Conservation (phyloP, 805 yeast genomes). For the Candida pseudoglaebosa region DNA sequence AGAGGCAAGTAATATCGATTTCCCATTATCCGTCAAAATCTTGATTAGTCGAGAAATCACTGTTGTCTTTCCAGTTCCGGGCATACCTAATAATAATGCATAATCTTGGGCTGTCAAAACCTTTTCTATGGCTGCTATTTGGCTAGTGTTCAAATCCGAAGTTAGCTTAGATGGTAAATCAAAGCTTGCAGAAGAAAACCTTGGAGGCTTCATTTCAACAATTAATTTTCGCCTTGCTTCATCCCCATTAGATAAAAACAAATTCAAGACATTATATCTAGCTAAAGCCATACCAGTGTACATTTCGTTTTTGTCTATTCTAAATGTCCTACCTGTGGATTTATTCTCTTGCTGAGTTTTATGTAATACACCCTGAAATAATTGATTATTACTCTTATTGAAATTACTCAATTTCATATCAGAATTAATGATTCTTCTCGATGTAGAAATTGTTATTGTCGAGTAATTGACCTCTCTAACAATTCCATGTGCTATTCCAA, state of each 20-base stretch:
- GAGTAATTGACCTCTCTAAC: conserved; percentile 43
- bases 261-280: conserved; percentile 66
- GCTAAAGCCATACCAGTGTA: conserved; percentile 73
- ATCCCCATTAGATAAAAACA: conserved; percentile 56
- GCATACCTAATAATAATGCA: conserved; percentile 89
- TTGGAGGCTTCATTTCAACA: conserved; percentile 53
- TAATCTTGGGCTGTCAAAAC: conserved; percentile 70
- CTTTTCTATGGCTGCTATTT: conserved; percentile 60
- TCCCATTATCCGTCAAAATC: conserved; percentile 53
- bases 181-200: conserved; percentile 28
- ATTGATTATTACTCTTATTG: conserved; percentile 43
- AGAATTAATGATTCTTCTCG: conserved; percentile 48
- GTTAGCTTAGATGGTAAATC: conserved; percentile 10
- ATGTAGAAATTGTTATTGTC: conserved; percentile 46
- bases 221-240: conserved; percentile 41
- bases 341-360: conserved; percentile 8
- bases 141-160: conserved; percentile 62
- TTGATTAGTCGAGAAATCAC: conserved; percentile 75
- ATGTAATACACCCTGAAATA: conserved; percentile 45
- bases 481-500: conserved; percentile 64
- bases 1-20: conserved; percentile 73
- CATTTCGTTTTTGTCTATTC: conserved; percentile 80
- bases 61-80: conserved; percentile 79
- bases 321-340: conserved; percentile 26
- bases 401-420: conserved; percentile 40